A percentile compares a stretch with the other conserved stretches of the same genome.
Evolutionary conservation across 2,329 filamentous ascomycete genomes (phyloP).

Genomic region (Endoconidiophora laricicola): DNA sequence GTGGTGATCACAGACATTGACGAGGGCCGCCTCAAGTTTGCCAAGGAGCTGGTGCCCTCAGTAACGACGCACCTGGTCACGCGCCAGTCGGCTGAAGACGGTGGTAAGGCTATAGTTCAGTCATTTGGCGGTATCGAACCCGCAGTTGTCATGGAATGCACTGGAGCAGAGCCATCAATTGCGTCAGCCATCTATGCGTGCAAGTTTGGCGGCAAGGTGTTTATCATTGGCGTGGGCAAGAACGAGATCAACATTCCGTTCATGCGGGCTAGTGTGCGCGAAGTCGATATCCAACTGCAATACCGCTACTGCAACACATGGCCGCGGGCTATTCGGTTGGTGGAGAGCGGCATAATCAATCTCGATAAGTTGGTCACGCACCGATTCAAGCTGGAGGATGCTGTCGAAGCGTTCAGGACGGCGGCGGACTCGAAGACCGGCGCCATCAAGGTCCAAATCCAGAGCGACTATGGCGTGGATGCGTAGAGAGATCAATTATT

Average conservation of each 20-base stretch:
- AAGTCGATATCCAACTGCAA: slow-evolving; percentile 92
- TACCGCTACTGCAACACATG: slow-evolving; percentile 95
- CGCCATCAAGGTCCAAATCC: slow-evolving; percentile 96
- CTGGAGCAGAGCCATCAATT: slow-evolving; percentile 82
- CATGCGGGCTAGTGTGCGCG: slow-evolving; percentile 77
- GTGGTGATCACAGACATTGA: slow-evolving; percentile 93
- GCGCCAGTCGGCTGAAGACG: slow-evolving; percentile 48
- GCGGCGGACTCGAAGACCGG: slow-evolving; percentile 77
- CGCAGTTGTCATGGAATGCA: slow-evolving; percentile 74
- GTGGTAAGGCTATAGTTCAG: slow-evolving; percentile 48
- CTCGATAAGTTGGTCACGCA: slow-evolving; percentile 75
- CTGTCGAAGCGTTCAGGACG: slow-evolving; percentile 75
- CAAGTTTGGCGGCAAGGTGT: slow-evolving; percentile 93
- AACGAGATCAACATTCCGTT: slow-evolving; percentile 93
- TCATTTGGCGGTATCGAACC: slow-evolving; percentile 68
- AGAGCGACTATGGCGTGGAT: slow-evolving; percentile 30
- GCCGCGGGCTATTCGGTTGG: slow-evolving; percentile 78
- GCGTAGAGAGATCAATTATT: not conserved
- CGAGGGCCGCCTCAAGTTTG: slow-evolving; percentile 67
- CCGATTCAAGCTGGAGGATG: slow-evolving; percentile 70
- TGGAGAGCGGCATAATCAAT: slow-evolving; percentile 72
- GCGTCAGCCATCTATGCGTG: slow-evolving; percentile 71
- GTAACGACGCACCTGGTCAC: slow-evolving; percentile 69
- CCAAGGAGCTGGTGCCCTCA: slow-evolving; percentile 63
- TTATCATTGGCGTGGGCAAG: slow-evolving; percentile 88